Evolutionary conservation across 164 flowering plant species (phyloP).

Genomic region (Magnolia sinica): DNA sequence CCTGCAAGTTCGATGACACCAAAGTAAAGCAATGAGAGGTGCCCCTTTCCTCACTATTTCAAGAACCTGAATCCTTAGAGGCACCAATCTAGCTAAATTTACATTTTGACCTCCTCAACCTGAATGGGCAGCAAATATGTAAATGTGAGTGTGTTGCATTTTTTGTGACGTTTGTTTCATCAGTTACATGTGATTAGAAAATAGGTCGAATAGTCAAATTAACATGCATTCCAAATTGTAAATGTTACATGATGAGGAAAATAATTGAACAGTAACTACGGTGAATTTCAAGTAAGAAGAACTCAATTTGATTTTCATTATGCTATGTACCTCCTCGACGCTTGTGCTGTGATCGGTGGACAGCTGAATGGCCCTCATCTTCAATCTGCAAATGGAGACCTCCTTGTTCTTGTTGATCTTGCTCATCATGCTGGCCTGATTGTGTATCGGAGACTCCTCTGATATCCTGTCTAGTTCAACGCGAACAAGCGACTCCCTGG

Average conservation of each 20-base stretch:
- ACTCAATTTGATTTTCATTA: neutral
- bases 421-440: constrained; percentile 33
- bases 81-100: neutral
- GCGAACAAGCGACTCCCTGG: constrained; percentile 53
- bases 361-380: constrained; percentile 62
- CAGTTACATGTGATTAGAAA: neutral
- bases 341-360: constrained; percentile 68
- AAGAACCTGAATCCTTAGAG: constrained; percentile 2
- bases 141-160: too few relatives aligned
- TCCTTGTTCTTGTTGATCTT: constrained; percentile 42
- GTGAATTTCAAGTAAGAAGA: neutral
- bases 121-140: neutral
- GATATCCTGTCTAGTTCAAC: constrained; percentile 62
- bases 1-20: constrained; percentile 7
- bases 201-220: too few relatives aligned
- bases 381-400: constrained; percentile 42
- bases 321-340: constrained; percentile 46
- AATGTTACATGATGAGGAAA: neutral
- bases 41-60: neutral
- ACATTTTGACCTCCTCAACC: neutral
- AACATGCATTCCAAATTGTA: neutral
- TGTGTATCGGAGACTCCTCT: constrained; percentile 60
- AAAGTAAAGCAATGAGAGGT: constrained; percentile 9
- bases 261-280: neutral
- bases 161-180: neutral